These are phyloP conservation scores for Cyclotella atomus DNA, from an alignment of 108 stramenopile species.

Conservation along the genomic window DNA sequence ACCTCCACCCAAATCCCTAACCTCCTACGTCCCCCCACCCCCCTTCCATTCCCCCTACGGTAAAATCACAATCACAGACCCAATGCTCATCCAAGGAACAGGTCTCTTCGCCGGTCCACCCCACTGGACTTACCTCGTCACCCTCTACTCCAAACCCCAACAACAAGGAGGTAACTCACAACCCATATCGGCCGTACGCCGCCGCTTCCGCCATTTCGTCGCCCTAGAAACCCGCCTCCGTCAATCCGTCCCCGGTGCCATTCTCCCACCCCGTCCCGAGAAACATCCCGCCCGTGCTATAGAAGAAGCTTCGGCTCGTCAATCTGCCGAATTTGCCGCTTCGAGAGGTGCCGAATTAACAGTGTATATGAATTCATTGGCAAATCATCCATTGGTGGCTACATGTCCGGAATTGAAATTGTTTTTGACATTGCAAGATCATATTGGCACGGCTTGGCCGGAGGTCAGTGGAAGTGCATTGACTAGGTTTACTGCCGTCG, in stretches of 20 bases:
- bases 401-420: constrained; percentile 59
- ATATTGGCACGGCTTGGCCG: constrained; percentile 91
- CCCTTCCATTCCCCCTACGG: constrained; percentile 61
- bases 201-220: constrained; percentile 90
- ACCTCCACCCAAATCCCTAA: constrained; percentile 10
- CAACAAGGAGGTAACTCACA: too few relatives aligned
- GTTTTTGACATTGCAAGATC: constrained; percentile 85
- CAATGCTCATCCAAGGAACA: constrained; percentile 69
- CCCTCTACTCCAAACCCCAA: constrained; percentile 44
- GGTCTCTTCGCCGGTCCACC: constrained; percentile 64
- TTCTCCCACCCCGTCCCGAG: constrained; percentile 87
- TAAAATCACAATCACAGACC: constrained; percentile 62
- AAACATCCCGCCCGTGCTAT: constrained; percentile 85
- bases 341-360: constrained; percentile 68
- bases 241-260: constrained; percentile 71
- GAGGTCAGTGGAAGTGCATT: constrained; percentile 82
- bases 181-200: constrained; percentile 67
- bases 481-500: constrained; percentile 71
- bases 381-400: constrained; percentile 67
- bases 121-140: constrained; percentile 85
- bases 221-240: constrained; percentile 82
- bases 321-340: constrained; percentile 84
- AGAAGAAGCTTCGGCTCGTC: constrained; percentile 82
- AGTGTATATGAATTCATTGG: constrained; percentile 69
- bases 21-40: constrained; percentile 22